phyloP scores from a whole-genome alignment of 2,329 filamentous ascomycete species.

The Paraphoma sp. region DNA sequence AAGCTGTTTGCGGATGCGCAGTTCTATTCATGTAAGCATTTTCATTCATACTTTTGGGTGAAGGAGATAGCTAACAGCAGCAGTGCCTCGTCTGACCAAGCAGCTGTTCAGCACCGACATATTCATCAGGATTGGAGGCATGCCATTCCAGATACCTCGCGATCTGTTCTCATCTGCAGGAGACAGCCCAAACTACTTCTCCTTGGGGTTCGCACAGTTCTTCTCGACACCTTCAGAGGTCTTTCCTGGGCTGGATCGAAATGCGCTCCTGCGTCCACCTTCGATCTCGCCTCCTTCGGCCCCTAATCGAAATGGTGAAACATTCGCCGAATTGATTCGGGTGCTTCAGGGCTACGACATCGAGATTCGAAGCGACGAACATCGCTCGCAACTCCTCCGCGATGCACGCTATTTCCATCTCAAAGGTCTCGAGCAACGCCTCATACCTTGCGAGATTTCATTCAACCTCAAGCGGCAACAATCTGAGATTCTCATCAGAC shows the following conservation, averaged over 20 bases:
- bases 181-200: slow-evolving; percentile 95
- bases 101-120: slow-evolving; percentile 92
- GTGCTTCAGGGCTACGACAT: slow-evolving; percentile 84
- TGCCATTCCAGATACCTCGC: slow-evolving; percentile 87
- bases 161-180: slow-evolving; percentile 85
- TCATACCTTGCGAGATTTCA: slow-evolving; percentile 77
- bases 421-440: slow-evolving; percentile 85
- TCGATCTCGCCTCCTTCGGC: slow-evolving; percentile 84
- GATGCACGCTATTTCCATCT: slow-evolving; percentile 95
- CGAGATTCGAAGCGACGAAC: slow-evolving; percentile 75
- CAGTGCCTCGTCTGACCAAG: slow-evolving; percentile 86
- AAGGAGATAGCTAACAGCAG: slow-evolving; percentile 16
- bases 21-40: slow-evolving; percentile 78
- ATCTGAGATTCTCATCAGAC: slow-evolving; percentile 77
- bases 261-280: slow-evolving; percentile 81
- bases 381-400: slow-evolving; percentile 77
- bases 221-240: slow-evolving; percentile 80
- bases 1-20: slow-evolving; percentile 93
- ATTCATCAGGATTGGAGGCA: slow-evolving; percentile 87
- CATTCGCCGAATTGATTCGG: slow-evolving; percentile 82
- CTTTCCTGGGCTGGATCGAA: slow-evolving; percentile 84
- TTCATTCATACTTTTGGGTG: slow-evolving; percentile 11
- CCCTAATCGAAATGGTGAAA: slow-evolving; percentile 80
- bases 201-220: slow-evolving; percentile 86
- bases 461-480: slow-evolving; percentile 74